These are phyloP conservation scores for Piper longum DNA, from an alignment of 164 flowering plant species.

Conservation along the genomic window DNA sequence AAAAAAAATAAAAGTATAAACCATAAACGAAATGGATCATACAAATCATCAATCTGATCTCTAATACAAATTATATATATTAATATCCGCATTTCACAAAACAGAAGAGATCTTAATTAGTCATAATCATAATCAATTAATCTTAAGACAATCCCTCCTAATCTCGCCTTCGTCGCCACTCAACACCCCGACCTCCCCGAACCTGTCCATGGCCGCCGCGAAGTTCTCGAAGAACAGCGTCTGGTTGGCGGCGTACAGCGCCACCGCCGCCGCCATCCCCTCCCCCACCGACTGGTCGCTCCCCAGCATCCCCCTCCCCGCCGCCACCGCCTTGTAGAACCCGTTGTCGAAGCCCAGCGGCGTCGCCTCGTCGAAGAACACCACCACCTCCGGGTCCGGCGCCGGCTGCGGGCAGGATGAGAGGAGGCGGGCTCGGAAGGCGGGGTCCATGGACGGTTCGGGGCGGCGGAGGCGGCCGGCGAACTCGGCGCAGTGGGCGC, in stretches of 20 bases:
- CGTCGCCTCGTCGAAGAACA: constrained; percentile 19
- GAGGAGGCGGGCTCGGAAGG: constrained; percentile 27
- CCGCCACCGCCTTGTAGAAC: constrained; percentile 49
- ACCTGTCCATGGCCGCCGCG: constrained; percentile 33
- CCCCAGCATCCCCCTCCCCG: constrained; percentile 45
- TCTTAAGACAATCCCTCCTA: constrained; percentile 1
- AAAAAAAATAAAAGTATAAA: too few relatives aligned
- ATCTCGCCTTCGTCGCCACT: constrained; percentile 50
- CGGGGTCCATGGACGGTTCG: constrained; percentile 40
- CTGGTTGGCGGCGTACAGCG: constrained; percentile 33
- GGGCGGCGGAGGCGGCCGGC: constrained; percentile 36
- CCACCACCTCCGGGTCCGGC: constrained; percentile 23
- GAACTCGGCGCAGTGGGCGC: constrained; percentile 49
- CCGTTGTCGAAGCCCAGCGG: constrained; percentile 50
- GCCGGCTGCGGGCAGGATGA: constrained; percentile 21
- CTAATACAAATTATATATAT: too few relatives aligned
- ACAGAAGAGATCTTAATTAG: not conserved
- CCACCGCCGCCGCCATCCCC: constrained; percentile 30
- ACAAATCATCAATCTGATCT: too few relatives aligned
- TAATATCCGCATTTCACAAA: not conserved
- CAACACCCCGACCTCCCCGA: constrained; percentile 44
- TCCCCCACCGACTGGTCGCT: constrained; percentile 44
- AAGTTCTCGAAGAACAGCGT: constrained; percentile 41
- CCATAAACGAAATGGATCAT: too few relatives aligned
- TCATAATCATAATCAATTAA: not conserved